Percentiles rank a stretch among this genome's conserved stretches.
Conservation (phyloP, 768 basidiomycete genomes). For the Lyophyllum atratum region DNA sequence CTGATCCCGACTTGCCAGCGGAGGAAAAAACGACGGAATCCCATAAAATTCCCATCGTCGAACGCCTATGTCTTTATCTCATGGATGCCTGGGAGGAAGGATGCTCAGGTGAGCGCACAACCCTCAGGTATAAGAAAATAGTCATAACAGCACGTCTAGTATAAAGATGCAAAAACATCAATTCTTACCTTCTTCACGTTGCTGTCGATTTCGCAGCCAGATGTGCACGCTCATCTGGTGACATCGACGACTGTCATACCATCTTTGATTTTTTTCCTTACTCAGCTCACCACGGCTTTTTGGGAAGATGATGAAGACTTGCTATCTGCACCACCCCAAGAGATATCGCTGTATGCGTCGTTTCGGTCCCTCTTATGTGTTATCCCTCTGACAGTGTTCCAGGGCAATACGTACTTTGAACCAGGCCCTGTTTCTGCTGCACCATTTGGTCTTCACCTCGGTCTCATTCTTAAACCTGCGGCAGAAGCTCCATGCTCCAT, state of each 20-base stretch:
- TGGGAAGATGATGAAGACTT: constrained; percentile 66
- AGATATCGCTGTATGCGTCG: constrained; percentile 36
- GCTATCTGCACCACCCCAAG: constrained; percentile 32
- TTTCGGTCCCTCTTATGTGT: neutral
- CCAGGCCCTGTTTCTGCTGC: constrained; percentile 59
- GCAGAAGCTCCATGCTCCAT: constrained; percentile 56
- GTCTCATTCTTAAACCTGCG: constrained; percentile 54
- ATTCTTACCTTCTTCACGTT: constrained; percentile 44
- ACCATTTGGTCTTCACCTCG: constrained; percentile 59
- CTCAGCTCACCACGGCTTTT: constrained; percentile 51
- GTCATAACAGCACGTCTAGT: neutral
- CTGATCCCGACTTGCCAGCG: constrained; percentile 24
- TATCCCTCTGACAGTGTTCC: neutral
- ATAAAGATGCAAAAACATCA: constrained; percentile 31
- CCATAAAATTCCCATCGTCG: constrained; percentile 43
- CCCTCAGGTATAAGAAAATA: neutral
- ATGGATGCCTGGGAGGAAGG: constrained; percentile 41
- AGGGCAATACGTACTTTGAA: constrained; percentile 55
- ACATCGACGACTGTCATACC: constrained; percentile 63
- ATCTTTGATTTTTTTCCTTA: constrained; percentile 59
- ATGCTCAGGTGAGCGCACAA: constrained; percentile 39
- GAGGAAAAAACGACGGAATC: constrained; percentile 24
- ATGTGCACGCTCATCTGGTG: constrained; percentile 36
- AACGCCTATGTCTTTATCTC: constrained; percentile 49
- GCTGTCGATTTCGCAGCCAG: constrained; percentile 40